Evolutionary conservation across 1,284 basidiomycete species (phyloP), one percentile per base, ranked within the genome.

Genomic region (Cryptococcus hybrid): DNA sequence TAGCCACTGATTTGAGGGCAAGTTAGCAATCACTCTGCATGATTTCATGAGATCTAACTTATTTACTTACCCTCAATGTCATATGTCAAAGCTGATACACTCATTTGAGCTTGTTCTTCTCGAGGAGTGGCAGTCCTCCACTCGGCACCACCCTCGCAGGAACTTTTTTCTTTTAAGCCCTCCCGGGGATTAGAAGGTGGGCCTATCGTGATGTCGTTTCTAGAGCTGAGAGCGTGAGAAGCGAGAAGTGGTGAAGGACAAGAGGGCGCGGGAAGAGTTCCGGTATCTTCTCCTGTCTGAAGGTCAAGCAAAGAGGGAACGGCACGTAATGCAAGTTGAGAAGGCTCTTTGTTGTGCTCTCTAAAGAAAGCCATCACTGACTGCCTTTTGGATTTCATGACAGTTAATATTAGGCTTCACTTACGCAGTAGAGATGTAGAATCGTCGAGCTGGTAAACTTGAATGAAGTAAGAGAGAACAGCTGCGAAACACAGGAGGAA

Each of bases 251-350:
- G 18, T 18, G 57, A 36, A 38, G 46, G 12, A 37, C 24, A 6
- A 51, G 47, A 9, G 34, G 55, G 58, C 9, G 61, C 59, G 15
- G 49, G 44, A 11, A 37, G n/a, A 11, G 58, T 52, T 37, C 58
- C 45, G 30, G 13, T 47, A 34, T 42, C 18, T n/a, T n/a, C 35
- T 37, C 68, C 64, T 3, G 69, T 64, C 1, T 87, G 83, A 11
- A 95, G 80, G 71, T 94, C 89, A 55, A 94, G 87, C 40, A 95
- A 86, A 70, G 87, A 89, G 5, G 92, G 92, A 62, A 94, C 86
- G 0, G 90, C 81, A 47, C 84, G 84, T 52, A 94, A 78, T 52
- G 70, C 64, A n/a, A 87, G 84, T 15, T 52, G 58, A 5, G 81
- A 81, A 0, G 88, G 88, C 0, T 87, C 83, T 44, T 76, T 81